Base-by-base conservation (phyloP, 2,329 filamentous ascomycete species). In the Mollisia scopiformis region DNA sequence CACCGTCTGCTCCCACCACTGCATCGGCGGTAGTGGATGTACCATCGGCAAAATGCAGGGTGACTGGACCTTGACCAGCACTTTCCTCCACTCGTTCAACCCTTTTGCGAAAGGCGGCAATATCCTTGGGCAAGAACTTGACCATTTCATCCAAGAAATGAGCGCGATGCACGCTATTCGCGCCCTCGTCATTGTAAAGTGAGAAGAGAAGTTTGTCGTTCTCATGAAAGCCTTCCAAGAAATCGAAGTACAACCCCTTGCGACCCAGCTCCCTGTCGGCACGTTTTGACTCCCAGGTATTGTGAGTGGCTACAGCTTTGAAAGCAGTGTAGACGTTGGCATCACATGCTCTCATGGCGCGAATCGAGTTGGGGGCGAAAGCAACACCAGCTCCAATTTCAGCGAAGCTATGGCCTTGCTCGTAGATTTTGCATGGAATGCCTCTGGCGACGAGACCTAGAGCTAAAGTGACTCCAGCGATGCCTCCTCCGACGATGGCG, bases 1-100 rank as follows among this genome's bases (percentile, higher is more conserved):
- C 86, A 0, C 86, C 87, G 71, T 89, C 86, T 39, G 59, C 62
- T 67, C 80, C 13, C 4, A 77, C 75, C 54, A 74, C 75, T 50
- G 80, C 78, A n/a, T 73, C 64, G 0, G 74, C 78, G 0, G 41
- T 23, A 10, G 23, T 39, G 1, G 66, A 69, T 0, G 72, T 76
- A 1, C 79, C 78, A 66, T 83, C 80, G 2, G 69, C 63, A 60
- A 83, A 80, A 1, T 66, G 62, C 54, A 80, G 41, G 2, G 57
- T 7, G 0, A 75, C 55, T 35, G 66, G 65, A 14, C 62, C n/a
- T 70, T 60, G 60, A 2, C 62, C 62, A 1, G 57, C 46, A 13
- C 71, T 63, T 27, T 65, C 63, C 30, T 51, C 35, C 14, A 19
- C 23, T 47, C 69, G 62, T 11, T 54, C 50, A 2, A 28, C 46